Evolutionary conservation across 495 filamentous ascomycete species (phyloP), one percentile per base, ranked within the genome.

Genomic region (Hypoxylon fuscum): DNA sequence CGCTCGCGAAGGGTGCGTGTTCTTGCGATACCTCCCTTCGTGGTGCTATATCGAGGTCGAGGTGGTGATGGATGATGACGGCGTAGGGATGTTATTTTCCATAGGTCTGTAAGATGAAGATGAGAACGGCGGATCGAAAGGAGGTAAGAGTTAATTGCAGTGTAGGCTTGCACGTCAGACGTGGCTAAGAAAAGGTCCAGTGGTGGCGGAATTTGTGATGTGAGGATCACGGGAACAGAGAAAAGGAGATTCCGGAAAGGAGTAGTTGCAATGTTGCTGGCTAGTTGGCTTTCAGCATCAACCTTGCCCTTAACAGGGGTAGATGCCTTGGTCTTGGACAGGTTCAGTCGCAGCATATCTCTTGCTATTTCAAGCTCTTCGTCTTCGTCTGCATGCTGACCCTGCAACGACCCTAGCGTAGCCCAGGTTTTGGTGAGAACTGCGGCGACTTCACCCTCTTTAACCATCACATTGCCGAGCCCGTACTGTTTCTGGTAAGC

Each of bases 71-170:
- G 90, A 74, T 93, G 82, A 64, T 87, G 85, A 40, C 92, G 85
- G 10, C 94, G 85, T 15, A 96, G 81, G 0, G 85, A 79, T 0
- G 88, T 89, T 43, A 90, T 88, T 59, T 91, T 90, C 91, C 95
- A 97, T 15, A 97, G 75, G 66, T 90, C 83, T 3, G 91, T 87
- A 0, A 97, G 80, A 32, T 87, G 85, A 3, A 96, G 80, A 66
- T 97, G 92, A 2, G 92, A 89, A 27, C 92, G 85, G 17, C 92
- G 87, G 18, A 97, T 84, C 0, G 88, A 87, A 1, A 97, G 76
- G 0, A 98, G 85, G 72, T 97, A 98, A 4, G 92, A 85, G 68
- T 95, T 89, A 38, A 97, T 89, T 3, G 82, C 81, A 0, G 93
- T 89, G 68, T 98, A 98, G 0, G 79, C 83, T 18, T 87, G 82